Evolutionary conservation across 352 stramenopile genomes (phyloP).

Genomic region (Phytophthora pini): DNA sequence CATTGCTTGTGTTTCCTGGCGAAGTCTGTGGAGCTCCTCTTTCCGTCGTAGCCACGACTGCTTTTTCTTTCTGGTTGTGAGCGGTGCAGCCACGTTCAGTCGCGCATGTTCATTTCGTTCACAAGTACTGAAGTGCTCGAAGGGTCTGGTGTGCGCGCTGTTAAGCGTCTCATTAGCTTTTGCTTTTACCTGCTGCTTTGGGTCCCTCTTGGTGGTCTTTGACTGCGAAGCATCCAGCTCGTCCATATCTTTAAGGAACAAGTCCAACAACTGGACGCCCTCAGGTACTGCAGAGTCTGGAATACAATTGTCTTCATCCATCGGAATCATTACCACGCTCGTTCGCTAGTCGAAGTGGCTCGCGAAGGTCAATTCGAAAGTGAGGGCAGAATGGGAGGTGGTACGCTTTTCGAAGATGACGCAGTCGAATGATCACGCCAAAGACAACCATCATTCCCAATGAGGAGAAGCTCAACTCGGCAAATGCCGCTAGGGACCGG

Average conservation of each 20-base stretch:
- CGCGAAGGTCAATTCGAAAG: slow-evolving; percentile 1
- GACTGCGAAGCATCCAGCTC: slow-evolving; percentile 1
- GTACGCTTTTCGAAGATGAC: slow-evolving; percentile 4
- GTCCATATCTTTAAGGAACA: slow-evolving; percentile 14
- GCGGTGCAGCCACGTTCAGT: background rate
- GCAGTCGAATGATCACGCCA: slow-evolving; percentile 4
- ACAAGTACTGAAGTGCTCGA: no score
- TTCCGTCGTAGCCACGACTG: slow-evolving; percentile 28
- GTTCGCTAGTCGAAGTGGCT: background rate
- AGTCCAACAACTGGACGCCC: background rate
- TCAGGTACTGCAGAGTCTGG: background rate
- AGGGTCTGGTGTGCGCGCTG: no score
- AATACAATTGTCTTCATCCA: no score
- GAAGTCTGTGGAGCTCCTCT: slow-evolving; percentile 24
- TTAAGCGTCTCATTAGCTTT: no score
- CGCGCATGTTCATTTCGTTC: no score
- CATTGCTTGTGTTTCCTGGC: slow-evolving; percentile 17
- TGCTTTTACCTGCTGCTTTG: no score
- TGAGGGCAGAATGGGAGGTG: background rate
- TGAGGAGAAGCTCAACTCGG: no score
- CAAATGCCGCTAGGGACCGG: no score
- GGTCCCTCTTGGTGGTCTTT: no score
- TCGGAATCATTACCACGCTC: background rate
- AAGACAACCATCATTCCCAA: slow-evolving; percentile 5
- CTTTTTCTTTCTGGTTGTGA: background rate